phyloP scores from a whole-genome alignment of 1,284 basidiomycete genomes.

The Ustilago xerochloae region DNA sequence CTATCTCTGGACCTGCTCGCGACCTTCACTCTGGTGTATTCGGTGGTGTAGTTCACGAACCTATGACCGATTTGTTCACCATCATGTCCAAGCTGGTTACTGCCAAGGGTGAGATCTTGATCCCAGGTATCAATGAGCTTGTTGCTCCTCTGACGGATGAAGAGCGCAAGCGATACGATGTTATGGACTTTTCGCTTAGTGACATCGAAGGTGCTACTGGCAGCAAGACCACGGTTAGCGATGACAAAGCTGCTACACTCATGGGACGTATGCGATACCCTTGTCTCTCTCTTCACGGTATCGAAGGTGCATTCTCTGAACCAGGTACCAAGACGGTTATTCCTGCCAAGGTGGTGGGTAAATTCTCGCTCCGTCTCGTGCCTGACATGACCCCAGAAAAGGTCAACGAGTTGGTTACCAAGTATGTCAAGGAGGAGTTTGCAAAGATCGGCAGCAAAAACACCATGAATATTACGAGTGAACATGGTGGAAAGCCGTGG shows the following conservation, averaged over 20 bases:
- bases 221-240: conserved; percentile 79
- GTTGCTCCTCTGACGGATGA: conserved; percentile 81
- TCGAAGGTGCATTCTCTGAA: conserved; percentile 91
- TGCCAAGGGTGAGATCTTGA: conserved; percentile 82
- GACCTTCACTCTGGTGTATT: conserved; percentile 86
- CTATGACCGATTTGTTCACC: conserved; percentile 75
- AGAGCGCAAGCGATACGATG: conserved; percentile 75
- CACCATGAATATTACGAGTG: conserved; percentile 57
- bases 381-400: conserved; percentile 81
- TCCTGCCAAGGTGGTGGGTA: conserved; percentile 84
- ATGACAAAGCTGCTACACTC: conserved; percentile 83
- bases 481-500: conserved; percentile 67
- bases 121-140: conserved; percentile 91
- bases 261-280: conserved; percentile 84
- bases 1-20: conserved; percentile 82
- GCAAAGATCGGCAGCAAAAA: conserved; percentile 66
- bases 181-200: conserved; percentile 69
- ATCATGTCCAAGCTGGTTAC: conserved; percentile 82
- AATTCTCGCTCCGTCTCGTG: conserved; percentile 73
- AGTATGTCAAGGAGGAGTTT: conserved; percentile 63
- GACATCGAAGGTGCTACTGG: conserved; percentile 87
- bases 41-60: conserved; percentile 69
- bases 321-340: conserved; percentile 87
- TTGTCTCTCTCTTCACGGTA: conserved; percentile 91
- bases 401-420: conserved; percentile 60